phyloP scores from a whole-genome alignment of 768 basidiomycete species.

The Tylopilus rubrobrunneus region DNA sequence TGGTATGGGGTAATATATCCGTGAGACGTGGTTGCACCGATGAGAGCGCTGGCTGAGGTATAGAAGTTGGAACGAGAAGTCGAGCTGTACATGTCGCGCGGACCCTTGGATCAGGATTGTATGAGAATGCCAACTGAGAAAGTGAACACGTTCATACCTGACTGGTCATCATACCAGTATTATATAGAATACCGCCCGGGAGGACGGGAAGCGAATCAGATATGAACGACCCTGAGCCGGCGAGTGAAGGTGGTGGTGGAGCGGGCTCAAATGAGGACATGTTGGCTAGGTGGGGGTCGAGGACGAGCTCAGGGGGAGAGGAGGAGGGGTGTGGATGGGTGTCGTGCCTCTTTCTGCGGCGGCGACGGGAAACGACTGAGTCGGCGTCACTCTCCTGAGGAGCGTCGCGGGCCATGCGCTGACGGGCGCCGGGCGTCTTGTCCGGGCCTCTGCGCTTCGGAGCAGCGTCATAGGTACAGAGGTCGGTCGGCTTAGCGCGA shows the following conservation, averaged over 20 bases:
- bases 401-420: slow-evolving; percentile 48
- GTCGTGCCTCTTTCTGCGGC: slow-evolving; percentile 18
- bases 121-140: slow-evolving; percentile 20
- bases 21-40: not conserved
- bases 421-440: slow-evolving; percentile 74
- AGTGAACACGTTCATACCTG: slow-evolving; percentile 30
- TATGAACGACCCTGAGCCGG: slow-evolving; percentile 7
- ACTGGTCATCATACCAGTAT: slow-evolving; percentile 14
- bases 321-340: not conserved
- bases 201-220: slow-evolving; percentile 9
- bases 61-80: slow-evolving; percentile 4
- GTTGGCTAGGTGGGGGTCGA: slow-evolving; percentile 26
- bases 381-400: slow-evolving; percentile 32
- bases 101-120: slow-evolving; percentile 22
- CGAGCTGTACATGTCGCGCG: slow-evolving; percentile 3
- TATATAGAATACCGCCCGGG: slow-evolving; percentile 9
- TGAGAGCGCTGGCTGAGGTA: not conserved
- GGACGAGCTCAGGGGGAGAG: slow-evolving; percentile 7
- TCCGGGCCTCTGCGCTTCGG: slow-evolving; percentile 83
- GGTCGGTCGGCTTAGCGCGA: slow-evolving; percentile 39
- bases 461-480: slow-evolving; percentile 64
- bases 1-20: slow-evolving; percentile 10
- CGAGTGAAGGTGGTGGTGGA: slow-evolving; percentile 1
- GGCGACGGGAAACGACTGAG: slow-evolving; percentile 21
- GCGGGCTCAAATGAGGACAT: slow-evolving; percentile 15